Evolutionary conservation across 1,284 basidiomycete genomes (phyloP).

Genomic region (Apiotrichum brassicae): DNA sequence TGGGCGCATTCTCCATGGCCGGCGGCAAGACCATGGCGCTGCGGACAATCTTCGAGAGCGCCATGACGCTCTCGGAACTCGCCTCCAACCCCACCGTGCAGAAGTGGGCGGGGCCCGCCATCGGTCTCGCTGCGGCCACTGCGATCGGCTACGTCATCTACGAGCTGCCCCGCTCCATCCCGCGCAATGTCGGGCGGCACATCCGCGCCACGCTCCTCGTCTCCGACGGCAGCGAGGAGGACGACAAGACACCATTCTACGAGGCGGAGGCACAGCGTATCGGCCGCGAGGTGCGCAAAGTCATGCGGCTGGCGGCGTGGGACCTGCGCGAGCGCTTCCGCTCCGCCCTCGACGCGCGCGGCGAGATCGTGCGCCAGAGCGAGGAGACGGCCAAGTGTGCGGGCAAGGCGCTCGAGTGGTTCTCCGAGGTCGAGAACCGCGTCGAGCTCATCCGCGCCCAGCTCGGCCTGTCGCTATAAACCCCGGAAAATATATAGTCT

Average conservation of each 20-base stretch:
- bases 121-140: conserved; percentile 66
- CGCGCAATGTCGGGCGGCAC: conserved; percentile 80
- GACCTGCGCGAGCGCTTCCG: conserved; percentile 81
- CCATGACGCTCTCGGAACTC: conserved; percentile 67
- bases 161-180: conserved; percentile 84
- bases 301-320: conserved; percentile 85
- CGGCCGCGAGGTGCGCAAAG: conserved; percentile 84
- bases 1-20: conserved; percentile 83
- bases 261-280: conserved; percentile 67
- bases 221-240: conserved; percentile 21
- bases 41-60: conserved; percentile 68
- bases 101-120: conserved; percentile 79
- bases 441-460: conserved; percentile 54
- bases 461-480: conserved; percentile 31
- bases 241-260: conserved; percentile 54
- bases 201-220: conserved; percentile 52
- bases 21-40: conserved; percentile 72
- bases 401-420: conserved; percentile 64
- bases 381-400: conserved; percentile 70
- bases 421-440: conserved; percentile 56
- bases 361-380: conserved; percentile 66
- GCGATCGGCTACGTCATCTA: conserved; percentile 74
- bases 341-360: conserved; percentile 68
- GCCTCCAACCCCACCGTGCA: conserved; percentile 74
- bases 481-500: background rate